Evolutionary conservation across 768 basidiomycete genomes (phyloP), one percentile per base, ranked within the genome.

Genomic region (Coprinopsis strossmayeri): DNA sequence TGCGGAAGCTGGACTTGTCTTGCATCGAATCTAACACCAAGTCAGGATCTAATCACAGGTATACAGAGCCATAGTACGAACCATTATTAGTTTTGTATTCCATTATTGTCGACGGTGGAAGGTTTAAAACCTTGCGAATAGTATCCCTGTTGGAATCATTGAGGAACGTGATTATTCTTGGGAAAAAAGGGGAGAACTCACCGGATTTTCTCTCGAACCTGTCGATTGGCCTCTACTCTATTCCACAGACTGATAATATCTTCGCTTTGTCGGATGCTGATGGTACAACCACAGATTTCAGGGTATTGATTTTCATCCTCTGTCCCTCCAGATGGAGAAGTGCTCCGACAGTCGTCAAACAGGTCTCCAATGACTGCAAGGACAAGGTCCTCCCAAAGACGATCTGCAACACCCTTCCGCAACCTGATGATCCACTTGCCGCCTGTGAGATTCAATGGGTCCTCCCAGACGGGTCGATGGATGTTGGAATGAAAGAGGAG

Each of bases 381-480:
- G 26, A 95, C 78, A 38, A 91, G 76, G 57, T 89, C 85, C 67
- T 95, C 91, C 91, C 91, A 95, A 44, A 94, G 68, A 24, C 90
- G 82, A 67, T 95, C 92, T 3, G 89, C 82, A 28, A 94, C 76
- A 37, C 91, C 91, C 62, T 98, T 96, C 57, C 83, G 80, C 41
- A 98, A 76, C 46, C 95, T 87, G 50, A 98, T 77, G 44, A 95
- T 95, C 88, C 93, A 98, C 66, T 94, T 95, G 2, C 93, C 94
- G 23, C 94, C 94, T 13, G 80, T 63, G 42, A 82, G 64, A 63
- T 96, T 96, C 48, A 91, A 71, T 12, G 91, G 87, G 64, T 96
- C 93, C 63, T 98, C 95, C 95, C 95, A 98, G 2, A 95, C 87
- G 0, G 95, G 94, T 35, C 91, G 77, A 20, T 85, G 83, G 49